phyloP scores from a whole-genome alignment of 2,329 filamentous ascomycete genomes.

The Clonostachys rosea region DNA sequence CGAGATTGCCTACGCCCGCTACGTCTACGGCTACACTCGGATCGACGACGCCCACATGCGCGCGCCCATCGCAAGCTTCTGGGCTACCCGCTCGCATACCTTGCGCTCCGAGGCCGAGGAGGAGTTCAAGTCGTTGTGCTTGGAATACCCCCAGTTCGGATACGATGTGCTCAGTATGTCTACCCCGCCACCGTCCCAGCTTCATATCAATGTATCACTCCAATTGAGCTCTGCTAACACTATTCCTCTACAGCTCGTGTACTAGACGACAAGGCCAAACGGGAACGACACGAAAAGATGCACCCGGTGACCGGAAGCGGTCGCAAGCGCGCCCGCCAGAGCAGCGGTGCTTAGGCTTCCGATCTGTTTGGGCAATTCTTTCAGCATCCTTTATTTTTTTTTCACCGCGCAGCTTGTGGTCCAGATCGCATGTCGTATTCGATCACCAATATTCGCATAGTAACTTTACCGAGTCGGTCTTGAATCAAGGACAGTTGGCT shows the following conservation, averaged over 20 bases:
- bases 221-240: slow-evolving; percentile 8
- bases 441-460: too few species aligned
- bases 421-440: too few species aligned
- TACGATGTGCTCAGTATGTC: slow-evolving; percentile 82
- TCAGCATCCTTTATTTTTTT: background rate
- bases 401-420: too few species aligned
- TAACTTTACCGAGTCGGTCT: too few species aligned
- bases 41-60: slow-evolving; percentile 69
- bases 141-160: slow-evolving; percentile 87
- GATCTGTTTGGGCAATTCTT: background rate
- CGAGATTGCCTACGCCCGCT: slow-evolving; percentile 88
- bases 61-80: slow-evolving; percentile 83
- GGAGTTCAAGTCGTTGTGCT: slow-evolving; percentile 79
- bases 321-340: slow-evolving; percentile 54
- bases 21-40: slow-evolving; percentile 76
- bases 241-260: slow-evolving; percentile 44
- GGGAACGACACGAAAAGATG: slow-evolving; percentile 56
- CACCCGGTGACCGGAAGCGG: slow-evolving; percentile 42
- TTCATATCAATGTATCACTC: background rate
- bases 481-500: too few species aligned
- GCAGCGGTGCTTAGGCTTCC: slow-evolving; percentile 20
- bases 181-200: slow-evolving; percentile 6
- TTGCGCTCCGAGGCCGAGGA: slow-evolving; percentile 80
- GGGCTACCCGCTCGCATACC: slow-evolving; percentile 76
- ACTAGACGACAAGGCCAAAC: slow-evolving; percentile 62